These are phyloP conservation scores for Alternaria sp. DNA, from an alignment of 2,329 filamentous ascomycete species.

Conservation along the genomic window DNA sequence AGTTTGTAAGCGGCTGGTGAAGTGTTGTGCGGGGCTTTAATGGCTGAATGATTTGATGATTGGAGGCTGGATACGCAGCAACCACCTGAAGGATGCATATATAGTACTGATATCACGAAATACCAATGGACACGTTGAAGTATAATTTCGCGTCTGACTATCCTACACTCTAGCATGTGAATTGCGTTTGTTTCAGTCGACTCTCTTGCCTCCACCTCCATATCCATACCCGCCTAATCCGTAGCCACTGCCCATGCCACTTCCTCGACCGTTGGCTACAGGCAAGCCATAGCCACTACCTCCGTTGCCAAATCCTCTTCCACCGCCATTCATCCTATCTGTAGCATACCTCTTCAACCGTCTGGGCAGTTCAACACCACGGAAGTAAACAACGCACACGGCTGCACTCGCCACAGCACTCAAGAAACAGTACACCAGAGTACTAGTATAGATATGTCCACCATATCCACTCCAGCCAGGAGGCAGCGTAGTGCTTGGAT, in stretches of 20 bases:
- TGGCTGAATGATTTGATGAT: conserved; percentile 22
- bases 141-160: neutral
- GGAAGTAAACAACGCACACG: conserved; percentile 63
- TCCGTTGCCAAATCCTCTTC: conserved; percentile 47
- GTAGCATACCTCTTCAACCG: conserved; percentile 65
- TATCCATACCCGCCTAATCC: conserved; percentile 55
- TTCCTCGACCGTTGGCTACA: conserved; percentile 41
- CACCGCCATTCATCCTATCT: conserved; percentile 56
- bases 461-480: conserved; percentile 61
- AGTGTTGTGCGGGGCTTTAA: conserved; percentile 9
- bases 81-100: conserved; percentile 8
- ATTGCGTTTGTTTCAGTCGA: conserved; percentile 39
- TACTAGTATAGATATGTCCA: conserved; percentile 60
- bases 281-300: conserved; percentile 44
- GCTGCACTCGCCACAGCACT: conserved; percentile 58
- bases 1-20: conserved; percentile 37
- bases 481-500: conserved; percentile 75
- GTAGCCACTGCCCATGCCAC: conserved; percentile 53
- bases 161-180: neutral
- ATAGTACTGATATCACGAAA: conserved; percentile 11
- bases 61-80: conserved; percentile 8
- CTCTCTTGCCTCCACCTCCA: conserved; percentile 53
- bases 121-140: conserved; percentile 10
- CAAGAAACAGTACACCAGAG: conserved; percentile 59
- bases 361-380: conserved; percentile 61